A percentile compares a stretch with the other conserved stretches of the same genome.
These are phyloP conservation scores for Hypsizygus marmoreus DNA, from an alignment of 768 basidiomycete genomes.

Conservation along the genomic window DNA sequence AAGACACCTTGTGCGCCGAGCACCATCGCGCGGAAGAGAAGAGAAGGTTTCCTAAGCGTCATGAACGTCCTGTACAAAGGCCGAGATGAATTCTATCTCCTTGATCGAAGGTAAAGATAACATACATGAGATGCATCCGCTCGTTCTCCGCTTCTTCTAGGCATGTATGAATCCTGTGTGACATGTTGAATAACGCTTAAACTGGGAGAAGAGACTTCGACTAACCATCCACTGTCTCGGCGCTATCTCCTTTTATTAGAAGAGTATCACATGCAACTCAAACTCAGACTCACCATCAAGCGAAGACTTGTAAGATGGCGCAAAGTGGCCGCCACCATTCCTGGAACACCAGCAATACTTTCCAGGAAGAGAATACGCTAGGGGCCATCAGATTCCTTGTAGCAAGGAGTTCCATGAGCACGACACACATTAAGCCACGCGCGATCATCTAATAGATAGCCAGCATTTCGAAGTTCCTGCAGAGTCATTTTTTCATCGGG, in stretches of 20 bases:
- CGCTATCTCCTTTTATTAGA: slow-evolving; percentile 31
- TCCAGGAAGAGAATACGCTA: slow-evolving; percentile 71
- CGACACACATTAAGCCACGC: slow-evolving; percentile 73
- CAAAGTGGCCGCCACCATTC: slow-evolving; percentile 89
- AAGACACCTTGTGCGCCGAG: slow-evolving; percentile 92
- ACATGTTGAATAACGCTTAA: slow-evolving; percentile 45
- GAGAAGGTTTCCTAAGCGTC: slow-evolving; percentile 80
- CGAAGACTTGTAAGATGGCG: slow-evolving; percentile 89
- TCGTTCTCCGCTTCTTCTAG: slow-evolving; percentile 97
- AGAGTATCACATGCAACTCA: neutral
- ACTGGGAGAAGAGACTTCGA: slow-evolving; percentile 3
- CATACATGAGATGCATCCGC: slow-evolving; percentile 90
- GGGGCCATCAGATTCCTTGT: neutral
- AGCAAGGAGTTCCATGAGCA: neutral
- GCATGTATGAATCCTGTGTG: slow-evolving; percentile 88
- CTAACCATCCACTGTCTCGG: slow-evolving; percentile 54
- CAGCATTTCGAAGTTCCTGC: slow-evolving; percentile 70
- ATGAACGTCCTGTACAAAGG: slow-evolving; percentile 86
- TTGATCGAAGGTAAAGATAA: slow-evolving; percentile 5
- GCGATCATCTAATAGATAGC: slow-evolving; percentile 71
- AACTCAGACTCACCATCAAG: slow-evolving; percentile 62
- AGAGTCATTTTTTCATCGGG: slow-evolving; percentile 64
- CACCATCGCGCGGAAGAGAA: slow-evolving; percentile 79
- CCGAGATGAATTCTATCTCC: slow-evolving; percentile 13
- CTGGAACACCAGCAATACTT: slow-evolving; percentile 91